These are phyloP conservation scores for Musa troglodytarum DNA, from an alignment of 176 grass and related monocot species.

Conservation along the genomic window DNA sequence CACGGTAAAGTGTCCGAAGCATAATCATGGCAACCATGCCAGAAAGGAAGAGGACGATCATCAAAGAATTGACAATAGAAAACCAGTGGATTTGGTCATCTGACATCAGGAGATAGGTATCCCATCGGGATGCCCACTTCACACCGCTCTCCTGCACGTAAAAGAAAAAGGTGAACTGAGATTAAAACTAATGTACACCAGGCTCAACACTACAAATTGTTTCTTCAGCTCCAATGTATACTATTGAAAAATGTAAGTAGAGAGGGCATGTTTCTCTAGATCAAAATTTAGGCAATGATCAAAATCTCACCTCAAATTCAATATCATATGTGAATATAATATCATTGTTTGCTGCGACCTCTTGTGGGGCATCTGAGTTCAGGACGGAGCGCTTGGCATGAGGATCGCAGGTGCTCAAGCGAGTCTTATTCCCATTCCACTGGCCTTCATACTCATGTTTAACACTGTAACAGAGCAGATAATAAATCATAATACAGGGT, in stretches of 20 bases:
- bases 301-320: conserved; percentile 5
- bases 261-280: not conserved
- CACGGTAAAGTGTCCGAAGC: not conserved
- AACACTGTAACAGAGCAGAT: not conserved
- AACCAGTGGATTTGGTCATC: conserved; percentile 10
- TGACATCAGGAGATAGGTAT: conserved; percentile 9
- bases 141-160: not conserved
- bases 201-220: not conserved
- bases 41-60: conserved; percentile 8
- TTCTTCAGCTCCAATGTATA: not conserved
- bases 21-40: conserved; percentile 12
- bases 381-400: not conserved
- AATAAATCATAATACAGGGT: not conserved
- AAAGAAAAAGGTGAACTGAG: not conserved
- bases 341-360: not conserved
- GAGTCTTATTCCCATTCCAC: not conserved
- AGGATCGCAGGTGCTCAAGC: conserved; percentile 6
- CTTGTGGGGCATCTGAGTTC: conserved; percentile 1
- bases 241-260: not conserved
- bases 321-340: conserved; percentile 14
- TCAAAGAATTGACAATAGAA: conserved; percentile 9
- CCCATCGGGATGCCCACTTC: conserved; percentile 10
- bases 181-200: not conserved
- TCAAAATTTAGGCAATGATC: not conserved
- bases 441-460: conserved; percentile 5